These are phyloP conservation scores for Linanthus parryae DNA, from an alignment of 148 eudicot species.

Conservation along the genomic window DNA sequence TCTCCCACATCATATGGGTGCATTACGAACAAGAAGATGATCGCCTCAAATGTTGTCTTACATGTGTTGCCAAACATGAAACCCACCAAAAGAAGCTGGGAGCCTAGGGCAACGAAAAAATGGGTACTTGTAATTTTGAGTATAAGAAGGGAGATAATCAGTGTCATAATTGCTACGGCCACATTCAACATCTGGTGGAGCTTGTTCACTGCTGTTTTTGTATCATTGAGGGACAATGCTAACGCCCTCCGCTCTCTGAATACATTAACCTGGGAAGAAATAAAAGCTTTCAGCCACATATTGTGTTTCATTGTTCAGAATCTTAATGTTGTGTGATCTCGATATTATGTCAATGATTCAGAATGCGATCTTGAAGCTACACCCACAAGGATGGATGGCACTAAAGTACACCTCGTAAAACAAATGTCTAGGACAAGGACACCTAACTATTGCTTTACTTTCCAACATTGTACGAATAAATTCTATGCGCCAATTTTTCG, in stretches of 20 bases:
- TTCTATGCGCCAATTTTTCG: too few species aligned
- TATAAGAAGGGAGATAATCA: constrained; percentile 26
- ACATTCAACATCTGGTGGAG: constrained; percentile 71
- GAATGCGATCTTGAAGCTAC: too few species aligned
- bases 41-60: constrained; percentile 69
- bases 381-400: too few species aligned
- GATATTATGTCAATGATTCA: too few species aligned
- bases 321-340: too few species aligned
- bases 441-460: too few species aligned
- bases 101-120: constrained; percentile 48
- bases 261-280: constrained; percentile 47
- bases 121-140: constrained; percentile 45
- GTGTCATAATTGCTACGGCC: constrained; percentile 39
- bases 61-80: constrained; percentile 76
- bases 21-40: constrained; percentile 68
- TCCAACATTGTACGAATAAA: too few species aligned
- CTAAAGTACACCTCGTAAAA: too few species aligned
- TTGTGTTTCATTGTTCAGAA: too few species aligned
- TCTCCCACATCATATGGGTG: constrained; percentile 89
- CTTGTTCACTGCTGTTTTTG: constrained; percentile 79
- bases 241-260: constrained; percentile 77
- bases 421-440: too few species aligned
- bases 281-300: too few species aligned
- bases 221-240: constrained; percentile 72
- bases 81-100: constrained; percentile 69